These are phyloP conservation scores for Kondoa subrosea DNA, from an alignment of 768 basidiomycete species.

Conservation along the genomic window DNA sequence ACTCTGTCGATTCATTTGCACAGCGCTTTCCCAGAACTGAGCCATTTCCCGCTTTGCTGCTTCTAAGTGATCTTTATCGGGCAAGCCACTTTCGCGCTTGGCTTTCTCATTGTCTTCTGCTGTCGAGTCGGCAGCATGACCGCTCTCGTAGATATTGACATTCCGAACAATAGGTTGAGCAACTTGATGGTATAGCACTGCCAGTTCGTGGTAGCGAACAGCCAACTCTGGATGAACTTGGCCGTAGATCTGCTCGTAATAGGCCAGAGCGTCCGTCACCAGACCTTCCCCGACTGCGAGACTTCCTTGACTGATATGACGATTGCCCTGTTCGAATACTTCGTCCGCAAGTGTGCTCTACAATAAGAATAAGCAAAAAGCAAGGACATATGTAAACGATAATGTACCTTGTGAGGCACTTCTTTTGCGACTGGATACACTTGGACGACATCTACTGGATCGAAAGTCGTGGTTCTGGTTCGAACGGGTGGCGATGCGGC, in stretches of 20 bases:
- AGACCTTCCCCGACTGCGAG: constrained; percentile 34
- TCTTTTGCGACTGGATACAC: constrained; percentile 34
- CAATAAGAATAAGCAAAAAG: not conserved
- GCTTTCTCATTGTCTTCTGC: constrained; percentile 6
- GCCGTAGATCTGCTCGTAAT: constrained; percentile 36
- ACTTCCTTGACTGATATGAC: constrained; percentile 32
- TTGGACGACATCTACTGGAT: constrained; percentile 34
- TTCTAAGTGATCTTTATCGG: constrained; percentile 15
- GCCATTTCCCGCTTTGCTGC: constrained; percentile 28
- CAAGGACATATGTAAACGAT: not conserved
- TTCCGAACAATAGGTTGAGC: constrained; percentile 15
- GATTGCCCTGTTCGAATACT: constrained; percentile 33
- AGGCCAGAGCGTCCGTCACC: constrained; percentile 34
- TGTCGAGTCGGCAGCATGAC: constrained; percentile 17
- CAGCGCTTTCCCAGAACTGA: constrained; percentile 31
- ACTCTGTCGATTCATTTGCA: constrained; percentile 35
- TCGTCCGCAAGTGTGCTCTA: constrained; percentile 34
- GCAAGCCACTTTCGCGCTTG: constrained; percentile 6
- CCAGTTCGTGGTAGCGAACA: constrained; percentile 34
- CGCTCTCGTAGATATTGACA: constrained; percentile 21
- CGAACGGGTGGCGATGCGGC: constrained; percentile 12
- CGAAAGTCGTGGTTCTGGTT: constrained; percentile 29
- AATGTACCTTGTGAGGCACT: constrained; percentile 31
- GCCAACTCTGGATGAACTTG: constrained; percentile 37
- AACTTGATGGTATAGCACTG: constrained; percentile 34